phyloP scores from a whole-genome alignment of 192 early-diverging fungal species.

The Coemansia sp. region DNA sequence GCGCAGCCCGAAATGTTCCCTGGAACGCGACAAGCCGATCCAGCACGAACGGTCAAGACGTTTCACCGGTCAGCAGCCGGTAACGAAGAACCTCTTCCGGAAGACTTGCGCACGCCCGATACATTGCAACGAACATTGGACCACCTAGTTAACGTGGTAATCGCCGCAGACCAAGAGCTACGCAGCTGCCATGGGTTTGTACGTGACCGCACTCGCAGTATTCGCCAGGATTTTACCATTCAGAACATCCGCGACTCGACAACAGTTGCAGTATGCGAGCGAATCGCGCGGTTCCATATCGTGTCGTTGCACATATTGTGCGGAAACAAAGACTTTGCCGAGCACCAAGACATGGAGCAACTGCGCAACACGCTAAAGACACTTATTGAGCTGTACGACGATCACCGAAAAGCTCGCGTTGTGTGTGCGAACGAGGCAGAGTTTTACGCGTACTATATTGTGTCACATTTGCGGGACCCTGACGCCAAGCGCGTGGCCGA shows the following conservation, averaged over 20 bases:
- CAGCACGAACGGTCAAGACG: conserved; percentile 72
- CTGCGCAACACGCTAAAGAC: conserved; percentile 82
- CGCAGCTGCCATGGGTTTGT: conserved; percentile 75
- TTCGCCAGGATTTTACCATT: conserved; percentile 83
- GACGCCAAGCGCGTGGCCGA: conserved; percentile 70
- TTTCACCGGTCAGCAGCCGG: conserved; percentile 85
- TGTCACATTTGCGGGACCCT: conserved; percentile 68
- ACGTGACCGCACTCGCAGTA: conserved; percentile 80
- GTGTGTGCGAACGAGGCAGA: conserved; percentile 79
- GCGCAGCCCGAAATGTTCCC: conserved; percentile 69
- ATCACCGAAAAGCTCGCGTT: conserved; percentile 58
- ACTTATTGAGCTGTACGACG: conserved; percentile 85
- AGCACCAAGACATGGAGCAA: conserved; percentile 87
- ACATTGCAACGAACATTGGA: conserved; percentile 68
- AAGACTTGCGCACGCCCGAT: conserved; percentile 80
- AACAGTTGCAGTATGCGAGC: conserved; percentile 72
- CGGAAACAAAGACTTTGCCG: conserved; percentile 64
- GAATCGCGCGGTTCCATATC: conserved; percentile 87
- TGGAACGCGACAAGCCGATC: conserved; percentile 65
- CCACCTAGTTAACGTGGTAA: conserved; percentile 60
- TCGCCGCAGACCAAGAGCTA: conserved; percentile 57
- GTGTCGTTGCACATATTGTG: conserved; percentile 72
- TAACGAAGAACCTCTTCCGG: conserved; percentile 79
- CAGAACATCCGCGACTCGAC: conserved; percentile 74
- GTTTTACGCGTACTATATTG: conserved; percentile 86